Evolutionary conservation across 106 monocot genomes (phyloP), one percentile per base, ranked within the genome.

Genomic region (Phalaenopsis aphrodite): DNA sequence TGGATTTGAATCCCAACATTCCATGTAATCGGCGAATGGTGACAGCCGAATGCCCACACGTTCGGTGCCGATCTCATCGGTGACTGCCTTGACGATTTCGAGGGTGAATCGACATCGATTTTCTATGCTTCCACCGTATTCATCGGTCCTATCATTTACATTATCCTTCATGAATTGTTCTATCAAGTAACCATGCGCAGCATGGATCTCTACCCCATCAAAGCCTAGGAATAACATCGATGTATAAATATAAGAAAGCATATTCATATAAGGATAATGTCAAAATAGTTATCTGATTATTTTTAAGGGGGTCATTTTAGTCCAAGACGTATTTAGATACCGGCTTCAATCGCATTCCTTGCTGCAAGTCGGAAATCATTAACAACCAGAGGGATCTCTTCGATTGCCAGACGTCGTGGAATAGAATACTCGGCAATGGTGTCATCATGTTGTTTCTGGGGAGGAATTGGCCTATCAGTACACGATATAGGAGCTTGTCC

Each of bases 131-230:
- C 89, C 89, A 5, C 89, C 89, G 5, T 89, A 89, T 15, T 82
- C 66, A 57, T 86, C 89, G 17, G 82, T 84, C 9, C 89, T 69
- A 24, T 89, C 86, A 41, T 89, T 89, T 52, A 77, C 84, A 46
- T 58, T 38, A 76, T 86, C 89, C 52, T 89, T 89, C 84, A 86
- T 76, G 84, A 89, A 86, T 47, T 89, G 89, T 12, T 89, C 89
- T 0, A 89, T 36, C 0, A 89, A 47, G 73, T 86, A 89, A 9
- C 89, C 86, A 24, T 86, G 81, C 2, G 89, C 89, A 3, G 82
- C 86, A 64, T 89, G 89, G 14, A 89, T 79, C 72, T 89, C 89
- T 19, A 86, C 84, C 64, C 89, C 89, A 77, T 88, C 88, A 30
- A 88, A 88, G 55, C 88, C 88, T 88, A 77, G 14, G 41, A 73